These are phyloP conservation scores for Halophytophthora batemanensis DNA, from an alignment of 352 stramenopile genomes.

Conservation along the genomic window DNA sequence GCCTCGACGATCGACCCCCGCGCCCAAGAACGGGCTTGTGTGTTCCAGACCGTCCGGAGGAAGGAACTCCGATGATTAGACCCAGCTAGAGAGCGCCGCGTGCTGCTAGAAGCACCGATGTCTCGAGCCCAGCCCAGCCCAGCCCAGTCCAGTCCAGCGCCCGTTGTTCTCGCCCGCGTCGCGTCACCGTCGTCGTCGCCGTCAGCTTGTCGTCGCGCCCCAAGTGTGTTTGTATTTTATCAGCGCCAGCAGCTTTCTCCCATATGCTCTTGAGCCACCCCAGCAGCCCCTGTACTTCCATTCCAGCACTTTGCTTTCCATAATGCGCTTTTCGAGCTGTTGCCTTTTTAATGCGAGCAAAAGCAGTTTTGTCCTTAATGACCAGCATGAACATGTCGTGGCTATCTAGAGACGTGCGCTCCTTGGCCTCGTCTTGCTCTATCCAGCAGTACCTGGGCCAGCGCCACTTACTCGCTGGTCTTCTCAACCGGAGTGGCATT, in stretches of 20 bases:
- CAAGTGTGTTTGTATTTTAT: constrained; percentile 39
- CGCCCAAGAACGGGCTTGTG: neutral
- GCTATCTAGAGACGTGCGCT: no score
- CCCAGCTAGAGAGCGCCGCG: no score
- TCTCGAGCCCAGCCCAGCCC: no score
- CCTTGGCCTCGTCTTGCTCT: no score
- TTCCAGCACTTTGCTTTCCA: constrained; percentile 9
- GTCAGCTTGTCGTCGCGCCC: constrained; percentile 21
- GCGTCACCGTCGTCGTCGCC: constrained; percentile 31
- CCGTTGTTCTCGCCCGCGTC: neutral
- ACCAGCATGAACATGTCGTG: no score
- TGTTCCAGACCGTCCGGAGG: no score
- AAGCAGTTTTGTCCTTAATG: constrained; percentile 24
- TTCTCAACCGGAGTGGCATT: constrained; percentile 2
- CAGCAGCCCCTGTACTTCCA: constrained; percentile 32
- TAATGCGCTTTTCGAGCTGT: constrained; percentile 15
- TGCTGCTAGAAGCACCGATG: no score
- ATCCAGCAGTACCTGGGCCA: no score
- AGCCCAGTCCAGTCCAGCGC: no score
- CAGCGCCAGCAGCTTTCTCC: constrained; percentile 19
- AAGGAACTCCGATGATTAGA: no score
- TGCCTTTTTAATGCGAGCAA: constrained; percentile 18
- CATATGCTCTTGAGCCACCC: constrained; percentile 4
- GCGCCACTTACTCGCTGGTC: constrained; percentile 6
- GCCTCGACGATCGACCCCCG: neutral